A percentile compares a stretch with the other conserved stretches of the same genome.
phyloP scores from a whole-genome alignment of 2,329 filamentous ascomycete species.

The Fusarium tjaetaba region DNA sequence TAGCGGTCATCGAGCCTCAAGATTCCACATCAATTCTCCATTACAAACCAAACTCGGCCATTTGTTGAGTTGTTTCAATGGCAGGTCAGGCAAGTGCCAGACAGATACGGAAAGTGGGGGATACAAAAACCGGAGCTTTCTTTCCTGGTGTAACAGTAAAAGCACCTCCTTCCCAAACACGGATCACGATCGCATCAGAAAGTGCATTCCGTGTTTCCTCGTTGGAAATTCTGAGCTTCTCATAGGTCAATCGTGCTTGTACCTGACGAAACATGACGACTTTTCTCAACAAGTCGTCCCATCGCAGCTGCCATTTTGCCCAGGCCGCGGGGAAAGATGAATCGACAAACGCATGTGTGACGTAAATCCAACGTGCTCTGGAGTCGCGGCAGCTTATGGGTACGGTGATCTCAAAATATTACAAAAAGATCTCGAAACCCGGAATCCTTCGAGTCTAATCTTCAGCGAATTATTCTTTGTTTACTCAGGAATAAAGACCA shows the following conservation, averaged over 20 bases:
- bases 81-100: neutral
- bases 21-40: conserved; percentile 18
- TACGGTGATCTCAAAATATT: neutral
- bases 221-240: conserved; percentile 6
- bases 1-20: conserved; percentile 15
- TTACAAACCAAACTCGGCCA: conserved; percentile 9
- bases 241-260: neutral
- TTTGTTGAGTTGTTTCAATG: neutral
- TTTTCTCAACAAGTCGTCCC: neutral
- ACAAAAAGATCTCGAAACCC: neutral
- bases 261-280: conserved; percentile 26
- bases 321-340: neutral
- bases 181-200: conserved; percentile 1
- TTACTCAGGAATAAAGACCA: neutral
- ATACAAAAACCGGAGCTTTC: conserved; percentile 9
- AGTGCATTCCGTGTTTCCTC: neutral
- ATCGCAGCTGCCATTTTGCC: neutral
- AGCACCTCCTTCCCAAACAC: neutral
- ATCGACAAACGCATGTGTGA: conserved; percentile 26
- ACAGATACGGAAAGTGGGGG: conserved; percentile 10
- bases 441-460: rapidly evolving
- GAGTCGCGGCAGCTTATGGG: neutral
- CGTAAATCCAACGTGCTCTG: conserved; percentile 31
- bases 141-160: conserved; percentile 2
- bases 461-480: neutral